Evolutionary conservation across 805 yeast genomes (phyloP).

Genomic region (Metschnikowia vanudenii): DNA sequence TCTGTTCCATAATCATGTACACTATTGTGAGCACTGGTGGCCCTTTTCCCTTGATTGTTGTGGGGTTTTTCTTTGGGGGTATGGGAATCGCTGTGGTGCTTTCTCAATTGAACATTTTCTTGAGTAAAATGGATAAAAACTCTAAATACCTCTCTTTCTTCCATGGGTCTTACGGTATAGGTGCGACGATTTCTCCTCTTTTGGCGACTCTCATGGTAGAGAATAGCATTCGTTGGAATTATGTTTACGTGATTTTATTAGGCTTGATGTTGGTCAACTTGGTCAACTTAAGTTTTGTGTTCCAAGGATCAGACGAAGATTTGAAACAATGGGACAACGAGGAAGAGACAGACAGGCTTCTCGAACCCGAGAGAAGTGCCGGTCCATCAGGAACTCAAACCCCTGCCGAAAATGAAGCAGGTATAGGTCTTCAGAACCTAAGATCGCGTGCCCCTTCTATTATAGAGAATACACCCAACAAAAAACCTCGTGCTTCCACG

Average conservation of each 20-base stretch:
- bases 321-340: constrained; percentile 18
- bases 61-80: constrained; percentile 26
- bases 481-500: background rate
- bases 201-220: constrained; percentile 22
- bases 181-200: constrained; percentile 26
- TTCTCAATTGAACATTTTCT: constrained; percentile 23
- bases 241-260: constrained; percentile 20
- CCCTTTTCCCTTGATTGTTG: constrained; percentile 23
- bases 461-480: background rate
- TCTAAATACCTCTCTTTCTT: constrained; percentile 22
- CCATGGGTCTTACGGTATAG: constrained; percentile 28
- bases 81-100: constrained; percentile 23
- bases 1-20: constrained; percentile 15
- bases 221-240: constrained; percentile 20
- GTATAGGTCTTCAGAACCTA: constrained; percentile 11
- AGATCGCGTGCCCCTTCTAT: constrained; percentile 2
- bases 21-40: constrained; percentile 22
- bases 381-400: background rate
- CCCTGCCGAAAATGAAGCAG: constrained; percentile 7
- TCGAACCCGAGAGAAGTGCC: background rate
- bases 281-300: constrained; percentile 12
- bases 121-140: constrained; percentile 23
- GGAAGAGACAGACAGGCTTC: constrained; percentile 10
- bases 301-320: constrained; percentile 19
- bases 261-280: constrained; percentile 17